These are phyloP conservation scores for Eucalyptus shirleyi DNA, from an alignment of 345 rosid genomes.

Conservation along the genomic window DNA sequence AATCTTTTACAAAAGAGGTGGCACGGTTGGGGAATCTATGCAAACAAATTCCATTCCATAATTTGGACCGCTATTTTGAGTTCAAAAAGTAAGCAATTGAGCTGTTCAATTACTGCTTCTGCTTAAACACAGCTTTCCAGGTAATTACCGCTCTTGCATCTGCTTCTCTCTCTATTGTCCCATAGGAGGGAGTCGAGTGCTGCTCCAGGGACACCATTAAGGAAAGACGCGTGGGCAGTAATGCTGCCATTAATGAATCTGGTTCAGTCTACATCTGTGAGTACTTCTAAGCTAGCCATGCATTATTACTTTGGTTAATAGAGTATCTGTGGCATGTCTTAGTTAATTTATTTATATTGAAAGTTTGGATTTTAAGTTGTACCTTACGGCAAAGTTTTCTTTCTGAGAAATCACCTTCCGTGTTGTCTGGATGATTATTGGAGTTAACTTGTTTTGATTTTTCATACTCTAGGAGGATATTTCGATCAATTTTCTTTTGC, in stretches of 20 bases:
- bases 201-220: slow-evolving; percentile 31
- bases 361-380: background rate
- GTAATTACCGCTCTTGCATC: background rate
- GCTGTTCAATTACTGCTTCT: background rate
- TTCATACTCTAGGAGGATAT: background rate
- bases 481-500: background rate
- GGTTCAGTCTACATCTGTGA: slow-evolving; percentile 79
- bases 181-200: slow-evolving; percentile 65
- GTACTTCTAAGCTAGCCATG: slow-evolving; percentile 7
- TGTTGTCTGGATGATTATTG: background rate
- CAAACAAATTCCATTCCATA: slow-evolving; percentile 87
- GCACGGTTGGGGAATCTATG: slow-evolving; percentile 92
- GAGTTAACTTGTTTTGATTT: background rate
- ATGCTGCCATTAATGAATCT: slow-evolving; percentile 61
- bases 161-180: background rate
- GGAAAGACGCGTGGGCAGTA: slow-evolving; percentile 55
- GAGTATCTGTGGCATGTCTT: background rate
- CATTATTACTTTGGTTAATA: background rate
- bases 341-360: background rate
- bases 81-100: slow-evolving; percentile 43
- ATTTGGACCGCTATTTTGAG: slow-evolving; percentile 53
- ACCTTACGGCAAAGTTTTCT: background rate
- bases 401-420: background rate
- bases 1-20: slow-evolving; percentile 77
- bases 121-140: background rate